Evolutionary conservation across 176 grass and related monocot genomes (phyloP).

Genomic region (Raddia distichophylla): DNA sequence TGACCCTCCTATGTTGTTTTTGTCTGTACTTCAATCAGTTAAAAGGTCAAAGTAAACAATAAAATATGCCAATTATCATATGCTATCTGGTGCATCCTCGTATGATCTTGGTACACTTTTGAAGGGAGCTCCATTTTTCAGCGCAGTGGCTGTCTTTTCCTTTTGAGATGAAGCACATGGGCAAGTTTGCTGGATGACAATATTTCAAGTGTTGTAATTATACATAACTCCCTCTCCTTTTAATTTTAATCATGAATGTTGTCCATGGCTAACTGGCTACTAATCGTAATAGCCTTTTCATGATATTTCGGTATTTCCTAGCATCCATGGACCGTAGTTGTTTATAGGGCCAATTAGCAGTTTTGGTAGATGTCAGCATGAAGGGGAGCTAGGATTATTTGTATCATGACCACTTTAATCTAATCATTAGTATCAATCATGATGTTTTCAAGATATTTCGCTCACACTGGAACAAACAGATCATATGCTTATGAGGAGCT

Average conservation of each 20-base stretch:
- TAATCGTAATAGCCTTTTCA: background rate
- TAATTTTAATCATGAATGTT: background rate
- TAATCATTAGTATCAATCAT: conserved; percentile 24
- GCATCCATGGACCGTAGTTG: background rate
- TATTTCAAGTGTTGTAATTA: background rate
- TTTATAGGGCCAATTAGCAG: background rate
- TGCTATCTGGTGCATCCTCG: background rate
- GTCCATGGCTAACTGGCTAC: background rate
- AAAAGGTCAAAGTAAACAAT: background rate
- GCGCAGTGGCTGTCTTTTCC: background rate
- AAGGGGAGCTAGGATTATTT: background rate
- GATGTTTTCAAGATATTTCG: background rate
- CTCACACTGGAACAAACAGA: background rate
- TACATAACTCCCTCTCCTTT: background rate
- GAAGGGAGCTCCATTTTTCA: background rate
- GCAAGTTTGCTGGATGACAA: background rate
- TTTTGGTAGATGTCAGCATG: background rate
- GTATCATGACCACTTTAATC: background rate
- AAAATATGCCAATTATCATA: background rate
- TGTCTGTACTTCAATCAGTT: background rate
- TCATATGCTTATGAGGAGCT: background rate
- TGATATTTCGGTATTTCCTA: background rate
- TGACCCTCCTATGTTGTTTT: background rate
- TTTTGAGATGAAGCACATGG: background rate
- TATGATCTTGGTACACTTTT: conserved; percentile 6